phyloP scores from a whole-genome alignment of 2,329 filamentous ascomycete genomes.

The Madurella fahalii region DNA sequence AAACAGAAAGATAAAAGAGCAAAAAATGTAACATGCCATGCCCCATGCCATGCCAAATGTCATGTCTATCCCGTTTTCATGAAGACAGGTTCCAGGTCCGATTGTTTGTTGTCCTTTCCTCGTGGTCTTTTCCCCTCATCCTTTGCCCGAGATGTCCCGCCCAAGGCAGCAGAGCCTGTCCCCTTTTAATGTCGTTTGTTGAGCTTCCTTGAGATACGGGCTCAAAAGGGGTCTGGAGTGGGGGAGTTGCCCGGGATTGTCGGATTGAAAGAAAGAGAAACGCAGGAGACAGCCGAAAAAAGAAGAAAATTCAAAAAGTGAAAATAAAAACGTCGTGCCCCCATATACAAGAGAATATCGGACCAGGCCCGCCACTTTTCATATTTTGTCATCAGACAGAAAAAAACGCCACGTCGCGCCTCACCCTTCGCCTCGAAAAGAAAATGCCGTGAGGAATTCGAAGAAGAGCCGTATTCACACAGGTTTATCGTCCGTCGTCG shows the following conservation, averaged over 20 bases:
- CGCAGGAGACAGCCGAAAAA: neutral
- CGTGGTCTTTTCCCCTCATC: conserved; percentile 2
- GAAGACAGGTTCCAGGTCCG: conserved; percentile 1
- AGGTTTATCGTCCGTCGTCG: conserved; percentile 3
- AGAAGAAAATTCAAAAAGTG: neutral
- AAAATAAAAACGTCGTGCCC: neutral
- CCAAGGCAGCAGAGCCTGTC: too few relatives aligned
- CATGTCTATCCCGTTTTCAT: conserved; percentile 10
- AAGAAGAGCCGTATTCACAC: conserved; percentile 9
- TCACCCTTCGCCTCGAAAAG: neutral
- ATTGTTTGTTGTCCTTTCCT: conserved; percentile 2
- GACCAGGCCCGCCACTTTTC: neutral
- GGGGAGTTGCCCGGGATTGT: neutral
- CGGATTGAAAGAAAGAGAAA: neutral
- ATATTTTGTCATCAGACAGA: neutral
- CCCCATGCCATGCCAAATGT: conserved; percentile 8
- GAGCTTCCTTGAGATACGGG: too few relatives aligned
- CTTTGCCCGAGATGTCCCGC: too few relatives aligned
- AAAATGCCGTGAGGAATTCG: conserved; percentile 2
- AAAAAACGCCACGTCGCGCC: neutral
- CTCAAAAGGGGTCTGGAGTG: too few relatives aligned
- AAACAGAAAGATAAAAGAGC: conserved; percentile 1
- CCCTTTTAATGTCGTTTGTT: too few relatives aligned
- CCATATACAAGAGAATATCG: too few relatives aligned
- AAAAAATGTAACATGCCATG: conserved; percentile 7